Percentiles rank a stretch among this genome's conserved stretches.
Evolutionary conservation across 768 basidiomycete species (phyloP).

Genomic region (Myochromella boudieri): DNA sequence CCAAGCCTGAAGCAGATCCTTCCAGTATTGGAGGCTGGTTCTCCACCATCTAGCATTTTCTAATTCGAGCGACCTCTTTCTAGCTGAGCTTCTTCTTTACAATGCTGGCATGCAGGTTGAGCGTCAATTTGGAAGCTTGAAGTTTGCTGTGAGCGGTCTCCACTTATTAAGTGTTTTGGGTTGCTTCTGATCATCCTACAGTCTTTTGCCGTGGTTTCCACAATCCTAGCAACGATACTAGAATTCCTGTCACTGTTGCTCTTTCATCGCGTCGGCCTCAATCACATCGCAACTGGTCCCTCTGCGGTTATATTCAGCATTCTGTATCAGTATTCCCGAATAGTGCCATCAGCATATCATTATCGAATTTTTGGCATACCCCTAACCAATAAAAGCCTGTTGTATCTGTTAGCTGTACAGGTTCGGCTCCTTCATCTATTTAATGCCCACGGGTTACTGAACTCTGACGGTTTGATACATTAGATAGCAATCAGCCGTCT

Average conservation of each 20-base stretch:
- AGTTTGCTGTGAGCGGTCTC: conserved; percentile 68
- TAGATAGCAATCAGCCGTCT: conserved; percentile 70
- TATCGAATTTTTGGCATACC: conserved; percentile 75
- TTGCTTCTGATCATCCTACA: too few relatives aligned
- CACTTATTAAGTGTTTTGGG: too few relatives aligned
- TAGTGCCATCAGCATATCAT: conserved; percentile 74
- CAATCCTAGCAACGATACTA: conserved; percentile 62
- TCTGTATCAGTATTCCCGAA: conserved; percentile 78
- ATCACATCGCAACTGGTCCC: conserved; percentile 75
- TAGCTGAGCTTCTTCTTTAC: conserved; percentile 74
- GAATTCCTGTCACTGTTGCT: conserved; percentile 67
- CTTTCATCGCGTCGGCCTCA: conserved; percentile 67
- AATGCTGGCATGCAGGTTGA: conserved; percentile 72
- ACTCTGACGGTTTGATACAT: not conserved
- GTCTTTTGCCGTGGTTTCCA: conserved; percentile 78
- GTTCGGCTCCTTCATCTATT: conserved; percentile 36
- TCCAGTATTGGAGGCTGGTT: conserved; percentile 83
- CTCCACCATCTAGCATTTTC: conserved; percentile 75
- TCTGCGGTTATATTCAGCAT: conserved; percentile 76
- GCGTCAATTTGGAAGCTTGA: conserved; percentile 82
- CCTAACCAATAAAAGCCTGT: conserved; percentile 74
- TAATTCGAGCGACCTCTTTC: conserved; percentile 83
- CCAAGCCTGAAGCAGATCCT: conserved; percentile 32
- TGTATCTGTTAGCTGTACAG: conserved; percentile 71
- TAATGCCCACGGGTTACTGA: conserved; percentile 6